phyloP scores from a whole-genome alignment of 805 yeast species.

The Hanseniaspora meyeri region DNA sequence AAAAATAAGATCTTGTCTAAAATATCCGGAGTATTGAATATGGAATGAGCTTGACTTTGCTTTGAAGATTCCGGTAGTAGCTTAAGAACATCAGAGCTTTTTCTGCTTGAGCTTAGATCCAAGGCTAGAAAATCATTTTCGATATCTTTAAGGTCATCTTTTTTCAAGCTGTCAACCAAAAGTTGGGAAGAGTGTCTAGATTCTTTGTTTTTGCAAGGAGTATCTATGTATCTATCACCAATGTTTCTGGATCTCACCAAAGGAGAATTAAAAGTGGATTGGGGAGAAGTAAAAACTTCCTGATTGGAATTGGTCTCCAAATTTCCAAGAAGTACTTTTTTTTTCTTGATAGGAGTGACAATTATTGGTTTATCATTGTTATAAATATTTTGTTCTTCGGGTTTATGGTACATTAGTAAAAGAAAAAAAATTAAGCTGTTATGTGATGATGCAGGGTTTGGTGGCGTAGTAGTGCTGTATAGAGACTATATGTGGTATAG shows the following conservation, averaged over 20 bases:
- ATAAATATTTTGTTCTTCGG: not conserved
- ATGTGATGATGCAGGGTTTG: too few species aligned
- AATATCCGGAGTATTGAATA: conserved; percentile 8
- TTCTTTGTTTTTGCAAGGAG: conserved; percentile 3
- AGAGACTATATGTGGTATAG: too few species aligned
- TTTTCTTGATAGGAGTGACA: not conserved
- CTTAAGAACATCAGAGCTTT: conserved; percentile 3
- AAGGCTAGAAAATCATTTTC: not conserved
- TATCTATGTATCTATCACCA: conserved; percentile 6
- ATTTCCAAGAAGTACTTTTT: not conserved
- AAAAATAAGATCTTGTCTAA: conserved; percentile 3
- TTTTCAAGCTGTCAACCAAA: not conserved
- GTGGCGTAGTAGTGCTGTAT: too few species aligned
- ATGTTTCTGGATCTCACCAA: conserved; percentile 9
- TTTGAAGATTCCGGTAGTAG: not conserved
- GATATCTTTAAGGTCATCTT: not conserved
- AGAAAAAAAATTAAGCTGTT: not conserved
- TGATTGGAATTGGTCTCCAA: not conserved
- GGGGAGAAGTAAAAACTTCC: not conserved
- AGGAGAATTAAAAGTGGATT: not conserved
- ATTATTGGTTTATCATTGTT: not conserved
- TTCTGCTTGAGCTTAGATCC: conserved; percentile 2
- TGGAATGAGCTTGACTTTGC: not conserved
- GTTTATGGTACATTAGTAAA: not conserved
- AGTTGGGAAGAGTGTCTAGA: conserved; percentile 6